A percentile compares a stretch with the other conserved stretches of the same genome.
These are phyloP conservation scores for Mallotus japonicus DNA, from an alignment of 441 rosid species.

Conservation along the genomic window DNA sequence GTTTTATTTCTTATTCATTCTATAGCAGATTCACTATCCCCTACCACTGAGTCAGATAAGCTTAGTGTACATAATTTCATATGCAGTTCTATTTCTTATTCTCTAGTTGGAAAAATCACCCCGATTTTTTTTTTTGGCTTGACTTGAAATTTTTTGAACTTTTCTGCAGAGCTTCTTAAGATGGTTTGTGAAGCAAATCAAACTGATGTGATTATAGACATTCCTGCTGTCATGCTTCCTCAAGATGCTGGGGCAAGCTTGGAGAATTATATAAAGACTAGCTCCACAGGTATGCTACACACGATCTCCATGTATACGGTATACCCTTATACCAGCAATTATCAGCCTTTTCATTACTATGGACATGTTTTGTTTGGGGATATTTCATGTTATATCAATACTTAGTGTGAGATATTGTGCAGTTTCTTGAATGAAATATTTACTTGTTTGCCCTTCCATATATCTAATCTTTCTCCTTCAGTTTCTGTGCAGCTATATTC, in stretches of 20 bases:
- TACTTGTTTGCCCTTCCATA: constrained; percentile 11
- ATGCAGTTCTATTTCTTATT: not conserved
- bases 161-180: constrained; percentile 75
- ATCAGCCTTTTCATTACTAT: constrained; percentile 18
- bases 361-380: not conserved
- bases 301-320: not conserved
- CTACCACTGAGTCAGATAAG: not conserved
- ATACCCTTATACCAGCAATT: not conserved
- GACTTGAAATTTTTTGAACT: not conserved
- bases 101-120: not conserved
- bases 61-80: not conserved
- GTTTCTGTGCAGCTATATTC: constrained; percentile 93
- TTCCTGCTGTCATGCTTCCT: constrained; percentile 96
- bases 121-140: not conserved
- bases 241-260: constrained; percentile 93
- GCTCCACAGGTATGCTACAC: constrained; percentile 51
- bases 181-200: constrained; percentile 97
- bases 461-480: constrained; percentile 37
- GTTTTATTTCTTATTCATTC: not conserved
- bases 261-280: constrained; percentile 48
- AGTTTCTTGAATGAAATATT: constrained; percentile 7
- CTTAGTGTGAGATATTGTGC: not conserved
- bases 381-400: not conserved
- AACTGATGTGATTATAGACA: constrained; percentile 69
- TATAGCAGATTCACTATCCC: not conserved